Percentiles rank a stretch among this genome's conserved stretches.
Conservation (phyloP, 805 yeast genomes). For the Saccharomycopsis olivae region DNA sequence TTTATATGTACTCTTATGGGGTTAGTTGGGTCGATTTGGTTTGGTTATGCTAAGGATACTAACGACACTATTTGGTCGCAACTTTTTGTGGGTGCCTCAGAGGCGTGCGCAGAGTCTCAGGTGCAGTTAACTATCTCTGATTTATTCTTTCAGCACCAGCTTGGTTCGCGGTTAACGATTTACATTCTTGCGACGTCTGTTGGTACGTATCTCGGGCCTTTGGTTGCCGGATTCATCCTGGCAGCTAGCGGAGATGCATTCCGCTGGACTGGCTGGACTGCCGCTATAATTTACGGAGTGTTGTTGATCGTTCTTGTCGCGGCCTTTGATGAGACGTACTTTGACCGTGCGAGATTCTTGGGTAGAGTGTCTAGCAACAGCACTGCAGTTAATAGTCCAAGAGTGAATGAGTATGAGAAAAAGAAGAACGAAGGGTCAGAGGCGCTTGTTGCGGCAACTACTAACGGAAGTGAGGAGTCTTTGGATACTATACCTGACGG, state of each 20-base stretch:
- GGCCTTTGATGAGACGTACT: conserved; percentile 61
- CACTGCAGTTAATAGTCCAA: not conserved
- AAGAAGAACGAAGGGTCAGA: conserved; percentile 13
- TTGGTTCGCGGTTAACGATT: conserved; percentile 60
- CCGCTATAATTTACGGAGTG: conserved; percentile 54
- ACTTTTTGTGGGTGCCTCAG: conserved; percentile 69
- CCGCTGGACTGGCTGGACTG: conserved; percentile 70
- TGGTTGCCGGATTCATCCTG: conserved; percentile 60
- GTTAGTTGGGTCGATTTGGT: conserved; percentile 60
- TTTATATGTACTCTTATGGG: conserved; percentile 52
- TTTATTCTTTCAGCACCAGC: conserved; percentile 66
- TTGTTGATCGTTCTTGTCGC: conserved; percentile 43
- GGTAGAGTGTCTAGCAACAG: conserved; percentile 13
- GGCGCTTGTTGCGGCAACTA: conserved; percentile 1
- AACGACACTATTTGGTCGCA: conserved; percentile 69
- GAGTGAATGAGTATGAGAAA: conserved; percentile 5
- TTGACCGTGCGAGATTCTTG: conserved; percentile 40
- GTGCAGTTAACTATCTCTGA: conserved; percentile 63
- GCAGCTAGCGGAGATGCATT: conserved; percentile 44
- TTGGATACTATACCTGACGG: conserved; percentile 13
- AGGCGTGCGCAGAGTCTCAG: conserved; percentile 66
- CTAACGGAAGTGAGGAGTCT: conserved; percentile 21
- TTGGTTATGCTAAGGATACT: conserved; percentile 42
- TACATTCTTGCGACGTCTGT: conserved; percentile 67
- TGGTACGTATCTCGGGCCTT: conserved; percentile 72